phyloP scores from a whole-genome alignment of 2,329 filamentous ascomycete genomes.

The Pseudocercospora musae region DNA sequence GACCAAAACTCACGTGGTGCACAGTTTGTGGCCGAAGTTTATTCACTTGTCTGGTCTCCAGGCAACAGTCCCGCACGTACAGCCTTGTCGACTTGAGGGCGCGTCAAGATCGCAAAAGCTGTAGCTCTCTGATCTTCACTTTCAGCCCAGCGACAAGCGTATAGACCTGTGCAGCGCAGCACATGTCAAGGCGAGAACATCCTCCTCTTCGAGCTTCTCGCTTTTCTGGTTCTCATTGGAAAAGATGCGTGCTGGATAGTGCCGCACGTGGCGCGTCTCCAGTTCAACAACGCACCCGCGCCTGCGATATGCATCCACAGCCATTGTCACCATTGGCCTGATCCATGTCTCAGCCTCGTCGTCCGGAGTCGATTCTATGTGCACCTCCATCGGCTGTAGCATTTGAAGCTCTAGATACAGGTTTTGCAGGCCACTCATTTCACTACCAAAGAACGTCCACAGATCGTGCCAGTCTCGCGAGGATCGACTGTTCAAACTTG shows the following conservation, averaged over 20 bases:
- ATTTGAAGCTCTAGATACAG: constrained; percentile 30
- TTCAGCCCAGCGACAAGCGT: constrained; percentile 26
- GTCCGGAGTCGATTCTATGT: constrained; percentile 28
- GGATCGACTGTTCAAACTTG: constrained; percentile 29
- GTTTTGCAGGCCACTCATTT: constrained; percentile 31
- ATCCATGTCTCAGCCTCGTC: constrained; percentile 29
- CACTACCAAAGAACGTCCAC: constrained; percentile 30
- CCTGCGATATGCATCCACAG: constrained; percentile 23
- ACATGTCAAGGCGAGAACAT: constrained; percentile 22
- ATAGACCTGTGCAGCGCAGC: constrained; percentile 28
- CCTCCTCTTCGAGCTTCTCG: constrained; percentile 9
- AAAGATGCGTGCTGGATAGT: constrained; percentile 25
- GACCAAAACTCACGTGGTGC: not conserved
- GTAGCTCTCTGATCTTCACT: not conserved
- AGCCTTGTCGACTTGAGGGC: not conserved
- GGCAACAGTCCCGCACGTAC: not conserved
- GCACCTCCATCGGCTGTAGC: constrained; percentile 30
- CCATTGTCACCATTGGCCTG: constrained; percentile 33
- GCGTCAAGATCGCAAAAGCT: too few species aligned
- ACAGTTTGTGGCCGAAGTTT: not conserved
- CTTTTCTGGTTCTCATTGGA: constrained; percentile 8
- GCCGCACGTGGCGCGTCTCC: constrained; percentile 26
- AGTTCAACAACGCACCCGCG: constrained; percentile 31
- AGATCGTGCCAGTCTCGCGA: constrained; percentile 32
- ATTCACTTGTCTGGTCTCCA: not conserved